Evolutionary conservation across 139 green algal genomes (phyloP).

Genomic region (Volvox reticuliferus): DNA sequence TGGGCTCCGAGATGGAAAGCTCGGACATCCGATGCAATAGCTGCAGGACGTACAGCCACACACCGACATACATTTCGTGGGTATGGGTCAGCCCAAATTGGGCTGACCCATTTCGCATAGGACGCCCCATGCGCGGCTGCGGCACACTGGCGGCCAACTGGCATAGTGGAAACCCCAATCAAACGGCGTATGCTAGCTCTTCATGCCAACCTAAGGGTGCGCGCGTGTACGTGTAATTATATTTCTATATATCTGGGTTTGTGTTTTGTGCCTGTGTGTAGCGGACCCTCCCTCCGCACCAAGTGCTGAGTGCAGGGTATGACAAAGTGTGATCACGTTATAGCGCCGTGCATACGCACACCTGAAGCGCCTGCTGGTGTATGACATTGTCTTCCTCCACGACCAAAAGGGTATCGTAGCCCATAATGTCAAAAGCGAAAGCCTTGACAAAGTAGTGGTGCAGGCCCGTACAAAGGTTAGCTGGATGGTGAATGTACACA

Average conservation of each 20-base stretch:
- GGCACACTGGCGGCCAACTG: background rate
- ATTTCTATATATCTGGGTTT: background rate
- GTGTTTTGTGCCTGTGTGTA: background rate
- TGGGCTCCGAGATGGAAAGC: background rate
- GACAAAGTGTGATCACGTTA: background rate
- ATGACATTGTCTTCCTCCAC: constrained; percentile 35
- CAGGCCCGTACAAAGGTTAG: background rate
- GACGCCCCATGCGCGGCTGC: too few species aligned
- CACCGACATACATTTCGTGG: background rate
- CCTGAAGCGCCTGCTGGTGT: constrained; percentile 4
- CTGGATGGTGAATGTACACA: background rate
- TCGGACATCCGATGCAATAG: background rate
- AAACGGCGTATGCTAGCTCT: too few species aligned
- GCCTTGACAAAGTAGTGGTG: constrained; percentile 15
- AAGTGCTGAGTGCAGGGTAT: background rate
- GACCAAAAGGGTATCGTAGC: background rate
- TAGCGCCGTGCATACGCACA: background rate
- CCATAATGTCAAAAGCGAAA: constrained; percentile 24
- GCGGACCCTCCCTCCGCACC: background rate
- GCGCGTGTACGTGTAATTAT: background rate
- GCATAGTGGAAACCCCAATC: background rate
- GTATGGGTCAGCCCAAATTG: background rate
- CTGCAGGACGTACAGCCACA: background rate
- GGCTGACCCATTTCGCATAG: too few species aligned
- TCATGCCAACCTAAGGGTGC: too few species aligned